Percentiles rank a stretch among this genome's conserved stretches.
These are phyloP conservation scores for Amauroascus verrucosus DNA, from an alignment of 2,329 filamentous ascomycete genomes.

Conservation along the genomic window DNA sequence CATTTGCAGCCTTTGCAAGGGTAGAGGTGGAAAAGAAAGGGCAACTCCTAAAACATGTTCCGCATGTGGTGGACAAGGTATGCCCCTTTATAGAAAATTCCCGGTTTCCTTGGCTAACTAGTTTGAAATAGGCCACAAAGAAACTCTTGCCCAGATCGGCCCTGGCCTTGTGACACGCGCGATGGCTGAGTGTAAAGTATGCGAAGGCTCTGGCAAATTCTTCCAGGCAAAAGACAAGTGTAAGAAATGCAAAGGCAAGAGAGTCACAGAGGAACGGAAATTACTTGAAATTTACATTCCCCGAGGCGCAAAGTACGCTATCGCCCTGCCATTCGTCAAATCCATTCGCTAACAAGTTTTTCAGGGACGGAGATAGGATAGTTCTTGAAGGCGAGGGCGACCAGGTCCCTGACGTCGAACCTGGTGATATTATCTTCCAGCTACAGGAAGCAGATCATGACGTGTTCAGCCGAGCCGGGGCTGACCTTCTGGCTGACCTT, in stretches of 20 bases:
- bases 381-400: slow-evolving; percentile 88
- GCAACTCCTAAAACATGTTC: slow-evolving; percentile 75
- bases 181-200: slow-evolving; percentile 68
- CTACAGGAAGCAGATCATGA: slow-evolving; percentile 73
- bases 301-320: slow-evolving; percentile 56
- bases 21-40: slow-evolving; percentile 81
- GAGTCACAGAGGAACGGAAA: slow-evolving; percentile 80
- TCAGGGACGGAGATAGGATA: slow-evolving; percentile 67
- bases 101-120: background rate
- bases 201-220: slow-evolving; percentile 71
- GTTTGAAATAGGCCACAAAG: slow-evolving; percentile 49
- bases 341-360: background rate
- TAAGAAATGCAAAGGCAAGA: slow-evolving; percentile 95
- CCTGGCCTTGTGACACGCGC: slow-evolving; percentile 77
- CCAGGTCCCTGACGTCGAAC: slow-evolving; percentile 76
- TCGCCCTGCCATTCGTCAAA: background rate
- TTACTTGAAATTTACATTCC: slow-evolving; percentile 94
- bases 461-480: slow-evolving; percentile 68
- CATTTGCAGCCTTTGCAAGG: slow-evolving; percentile 77
- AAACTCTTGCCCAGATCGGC: slow-evolving; percentile 71
- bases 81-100: slow-evolving; percentile 13
- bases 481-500: slow-evolving; percentile 73
- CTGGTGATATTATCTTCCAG: slow-evolving; percentile 87
- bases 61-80: slow-evolving; percentile 68
- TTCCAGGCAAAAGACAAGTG: slow-evolving; percentile 96